Base-by-base conservation (phyloP, 1,284 basidiomycete genomes). In the Abortiporus biennis region DNA sequence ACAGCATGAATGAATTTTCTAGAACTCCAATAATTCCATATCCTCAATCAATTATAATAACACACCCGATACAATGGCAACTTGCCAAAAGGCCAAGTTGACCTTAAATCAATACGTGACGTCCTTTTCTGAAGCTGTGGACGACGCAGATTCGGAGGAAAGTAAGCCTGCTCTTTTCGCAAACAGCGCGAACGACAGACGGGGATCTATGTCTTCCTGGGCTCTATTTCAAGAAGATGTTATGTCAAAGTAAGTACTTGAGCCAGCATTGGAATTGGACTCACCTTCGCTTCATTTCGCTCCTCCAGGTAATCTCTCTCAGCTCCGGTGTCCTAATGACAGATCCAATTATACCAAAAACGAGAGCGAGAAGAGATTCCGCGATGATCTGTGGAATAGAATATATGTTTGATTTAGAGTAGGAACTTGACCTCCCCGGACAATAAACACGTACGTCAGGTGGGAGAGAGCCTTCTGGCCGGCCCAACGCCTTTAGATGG, bases 251-350 rank as follows among this genome's bases (percentile, higher is more conserved):
- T 8, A 19, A 4, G 23, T 15, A n/a, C 25, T 23, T 30, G 20
- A 36, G 17, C 15, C 25, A n/a, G n/a, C n/a, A n/a, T n/a, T n/a
- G n/a, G n/a, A n/a, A n/a, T n/a, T n/a, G n/a, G 23, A 52, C 64
- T 46, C 53, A 89, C 89, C 82, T 73, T 59, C 77, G 82, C 54
- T 76, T 77, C 88, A 92, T 91, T 64, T 92, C 89, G 55, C 85
- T 88, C n/a, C 87, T 76, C 89, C 88, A 92, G 24, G 84, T 83
- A 47, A 90, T 85, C 54, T 89, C 85, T 51, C 82, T 85, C 32
- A 91, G 62, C 24, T 73, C 62, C 2, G 84, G 74, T n/a, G 83
- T 72, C 48, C 76, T 80, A 42, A 87, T 16, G 9, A 29, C 15
- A 12, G 86, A 80, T 8, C 86, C 88, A 3, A 89, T 46, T 4